Conservation (phyloP, 1,284 basidiomycete genomes). For the Heliocybe sulcata region DNA sequence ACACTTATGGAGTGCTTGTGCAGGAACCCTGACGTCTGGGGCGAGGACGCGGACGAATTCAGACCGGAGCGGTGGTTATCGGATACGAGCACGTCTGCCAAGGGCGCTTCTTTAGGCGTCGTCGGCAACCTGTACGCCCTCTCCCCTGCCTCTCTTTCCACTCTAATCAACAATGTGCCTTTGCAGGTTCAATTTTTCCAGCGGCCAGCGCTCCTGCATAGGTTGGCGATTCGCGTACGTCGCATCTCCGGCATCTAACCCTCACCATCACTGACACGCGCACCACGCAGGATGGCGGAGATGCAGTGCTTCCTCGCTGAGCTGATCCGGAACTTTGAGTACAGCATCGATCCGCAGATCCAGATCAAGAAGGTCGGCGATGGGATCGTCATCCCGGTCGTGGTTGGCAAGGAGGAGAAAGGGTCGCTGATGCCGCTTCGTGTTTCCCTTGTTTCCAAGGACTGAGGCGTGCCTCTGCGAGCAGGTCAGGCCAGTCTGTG, state of each 20-base stretch:
- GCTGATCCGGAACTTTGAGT: constrained; percentile 7
- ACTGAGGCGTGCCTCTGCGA: too few relatives aligned
- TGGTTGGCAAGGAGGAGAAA: constrained; percentile 5
- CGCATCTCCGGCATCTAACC: too few relatives aligned
- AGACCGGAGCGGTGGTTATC: neutral
- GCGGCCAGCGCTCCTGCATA: neutral
- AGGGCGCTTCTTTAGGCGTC: neutral
- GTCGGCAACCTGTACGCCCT: neutral
- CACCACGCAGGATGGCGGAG: constrained; percentile 4
- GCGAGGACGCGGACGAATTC: neutral
- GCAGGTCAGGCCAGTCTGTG: too few relatives aligned
- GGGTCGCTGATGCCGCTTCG: constrained; percentile 3
- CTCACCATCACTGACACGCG: neutral
- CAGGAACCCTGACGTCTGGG: neutral
- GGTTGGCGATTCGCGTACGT: neutral
- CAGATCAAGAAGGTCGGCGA: constrained; percentile 1
- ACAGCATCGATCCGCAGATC: neutral
- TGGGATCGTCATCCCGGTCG: constrained; percentile 2
- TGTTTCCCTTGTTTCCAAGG: too few relatives aligned
- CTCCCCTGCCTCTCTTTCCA: neutral
- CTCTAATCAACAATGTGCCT: neutral
- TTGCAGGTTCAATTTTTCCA: neutral
- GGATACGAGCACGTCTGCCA: constrained; percentile 16
- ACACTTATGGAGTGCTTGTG: neutral
- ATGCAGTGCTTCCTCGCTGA: constrained; percentile 8